A percentile compares a stretch with the other conserved stretches of the same genome.
Conservation (phyloP, 2,329 filamentous ascomycete species). For the Juglanconis sp. region DNA sequence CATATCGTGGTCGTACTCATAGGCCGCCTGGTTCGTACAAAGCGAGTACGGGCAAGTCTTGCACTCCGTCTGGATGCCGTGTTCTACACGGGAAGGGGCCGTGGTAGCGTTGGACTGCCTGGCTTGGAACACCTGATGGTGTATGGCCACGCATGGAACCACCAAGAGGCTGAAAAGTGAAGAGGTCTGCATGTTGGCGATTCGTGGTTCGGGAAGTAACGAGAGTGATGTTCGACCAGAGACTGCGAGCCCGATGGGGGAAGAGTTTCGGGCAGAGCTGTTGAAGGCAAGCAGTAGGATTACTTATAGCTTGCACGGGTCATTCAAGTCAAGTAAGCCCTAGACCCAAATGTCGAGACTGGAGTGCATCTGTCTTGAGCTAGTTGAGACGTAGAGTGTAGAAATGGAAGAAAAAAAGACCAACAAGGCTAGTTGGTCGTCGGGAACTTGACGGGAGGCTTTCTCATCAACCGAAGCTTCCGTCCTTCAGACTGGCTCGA, state of each 20-base stretch:
- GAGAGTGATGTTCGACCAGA: neutral
- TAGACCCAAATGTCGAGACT: too few species aligned
- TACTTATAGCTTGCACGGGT: too few species aligned
- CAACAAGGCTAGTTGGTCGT: neutral
- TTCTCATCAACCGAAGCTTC: neutral
- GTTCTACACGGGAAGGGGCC: slow-evolving; percentile 5
- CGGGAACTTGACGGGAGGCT: neutral
- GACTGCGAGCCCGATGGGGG: neutral
- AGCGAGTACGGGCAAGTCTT: slow-evolving; percentile 16
- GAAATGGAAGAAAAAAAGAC: neutral
- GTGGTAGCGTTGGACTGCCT: slow-evolving; percentile 7
- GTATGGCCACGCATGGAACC: neutral
- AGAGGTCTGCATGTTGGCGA: neutral
- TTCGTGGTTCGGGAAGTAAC: neutral
- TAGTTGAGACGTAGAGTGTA: neutral
- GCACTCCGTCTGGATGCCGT: slow-evolving; percentile 16
- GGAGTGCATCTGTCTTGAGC: neutral
- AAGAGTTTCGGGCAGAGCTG: neutral
- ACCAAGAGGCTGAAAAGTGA: neutral
- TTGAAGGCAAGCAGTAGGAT: slow-evolving; percentile 1
- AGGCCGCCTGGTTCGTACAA: slow-evolving; percentile 10
- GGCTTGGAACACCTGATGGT: neutral
- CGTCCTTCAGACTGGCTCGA: neutral
- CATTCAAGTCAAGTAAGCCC: too few species aligned
- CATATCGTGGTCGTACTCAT: neutral